A percentile compares a stretch with the other conserved stretches of the same genome.
These are phyloP conservation scores for Magnaporthiopsis incrustans DNA, from an alignment of 2,329 filamentous ascomycete species.

Conservation along the genomic window DNA sequence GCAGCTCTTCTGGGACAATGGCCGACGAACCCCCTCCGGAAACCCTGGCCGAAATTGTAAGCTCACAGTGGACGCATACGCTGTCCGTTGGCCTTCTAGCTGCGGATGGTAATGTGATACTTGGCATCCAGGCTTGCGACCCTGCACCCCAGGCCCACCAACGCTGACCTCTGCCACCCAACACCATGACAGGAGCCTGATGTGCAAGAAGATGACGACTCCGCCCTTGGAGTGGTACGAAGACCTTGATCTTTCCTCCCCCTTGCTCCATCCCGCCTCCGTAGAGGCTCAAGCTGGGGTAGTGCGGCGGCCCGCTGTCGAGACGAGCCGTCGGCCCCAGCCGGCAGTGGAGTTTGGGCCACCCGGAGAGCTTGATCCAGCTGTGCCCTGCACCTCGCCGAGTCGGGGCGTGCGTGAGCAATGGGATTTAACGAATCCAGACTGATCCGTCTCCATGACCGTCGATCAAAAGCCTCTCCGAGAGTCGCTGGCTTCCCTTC, in stretches of 20 bases:
- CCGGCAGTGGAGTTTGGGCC: not conserved
- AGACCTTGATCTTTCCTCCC: not conserved
- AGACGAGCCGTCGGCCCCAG: slow-evolving; percentile 1
- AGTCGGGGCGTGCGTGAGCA: too few species aligned
- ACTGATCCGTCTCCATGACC: not conserved
- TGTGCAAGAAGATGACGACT: slow-evolving; percentile 8
- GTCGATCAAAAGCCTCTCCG: slow-evolving; percentile 9
- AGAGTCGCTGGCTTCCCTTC: slow-evolving; percentile 15
- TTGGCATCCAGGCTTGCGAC: not conserved
- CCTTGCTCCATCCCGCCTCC: not conserved
- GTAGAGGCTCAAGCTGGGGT: too few species aligned
- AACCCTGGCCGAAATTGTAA: not conserved
- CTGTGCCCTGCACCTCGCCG: not conserved
- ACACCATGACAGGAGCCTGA: slow-evolving; percentile 6
- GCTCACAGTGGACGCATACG: not conserved
- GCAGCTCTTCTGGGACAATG: not conserved
- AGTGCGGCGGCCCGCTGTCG: not conserved
- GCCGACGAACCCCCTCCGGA: not conserved
- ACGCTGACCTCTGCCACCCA: not conserved
- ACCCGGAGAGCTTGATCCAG: slow-evolving; percentile 1
- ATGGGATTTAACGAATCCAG: too few species aligned
- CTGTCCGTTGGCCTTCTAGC: not conserved
- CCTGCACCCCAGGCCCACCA: not conserved
- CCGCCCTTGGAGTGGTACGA: slow-evolving; percentile 11
- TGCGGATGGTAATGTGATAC: too few species aligned